A percentile compares a stretch with the other conserved stretches of the same genome.
These are phyloP conservation scores for Byssochlamys sp. DNA, from an alignment of 2,329 filamentous ascomycete genomes.

Conservation along the genomic window DNA sequence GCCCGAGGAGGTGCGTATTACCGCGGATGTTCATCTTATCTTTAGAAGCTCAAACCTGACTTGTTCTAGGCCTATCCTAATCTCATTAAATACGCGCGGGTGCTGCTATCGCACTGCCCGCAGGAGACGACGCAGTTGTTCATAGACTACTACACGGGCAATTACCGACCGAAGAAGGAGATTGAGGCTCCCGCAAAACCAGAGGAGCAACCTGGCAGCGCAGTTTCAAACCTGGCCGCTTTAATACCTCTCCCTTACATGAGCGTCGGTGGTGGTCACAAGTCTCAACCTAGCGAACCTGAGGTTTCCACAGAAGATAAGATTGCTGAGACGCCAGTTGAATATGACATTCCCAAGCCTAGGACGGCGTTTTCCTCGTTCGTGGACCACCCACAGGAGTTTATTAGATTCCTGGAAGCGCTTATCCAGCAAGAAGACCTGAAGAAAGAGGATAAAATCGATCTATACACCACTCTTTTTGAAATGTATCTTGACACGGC, in stretches of 20 bases:
- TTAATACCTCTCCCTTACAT: constrained; percentile 79
- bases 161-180: constrained; percentile 60
- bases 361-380: constrained; percentile 91
- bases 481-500: constrained; percentile 96
- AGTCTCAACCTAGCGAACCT: constrained; percentile 17
- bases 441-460: constrained; percentile 65
- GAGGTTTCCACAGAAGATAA: constrained; percentile 16
- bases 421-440: constrained; percentile 64
- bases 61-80: constrained; percentile 63
- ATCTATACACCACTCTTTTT: constrained; percentile 88
- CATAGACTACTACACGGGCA: constrained; percentile 86
- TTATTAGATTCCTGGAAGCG: constrained; percentile 84
- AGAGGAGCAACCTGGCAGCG: constrained; percentile 51
- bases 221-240: constrained; percentile 76
- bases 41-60: constrained; percentile 21
- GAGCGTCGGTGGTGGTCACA: constrained; percentile 49
- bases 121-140: constrained; percentile 76
- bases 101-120: constrained; percentile 78
- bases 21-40: not conserved
- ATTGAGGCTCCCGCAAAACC: constrained; percentile 45
- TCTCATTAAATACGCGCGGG: constrained; percentile 88
- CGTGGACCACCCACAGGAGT: constrained; percentile 84
- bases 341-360: constrained; percentile 72
- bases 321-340: constrained; percentile 33
- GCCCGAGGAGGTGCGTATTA: constrained; percentile 55